Base-by-base conservation (phyloP, 2,329 filamentous ascomycete genomes). In the Ceratocystis diversiconidia region DNA sequence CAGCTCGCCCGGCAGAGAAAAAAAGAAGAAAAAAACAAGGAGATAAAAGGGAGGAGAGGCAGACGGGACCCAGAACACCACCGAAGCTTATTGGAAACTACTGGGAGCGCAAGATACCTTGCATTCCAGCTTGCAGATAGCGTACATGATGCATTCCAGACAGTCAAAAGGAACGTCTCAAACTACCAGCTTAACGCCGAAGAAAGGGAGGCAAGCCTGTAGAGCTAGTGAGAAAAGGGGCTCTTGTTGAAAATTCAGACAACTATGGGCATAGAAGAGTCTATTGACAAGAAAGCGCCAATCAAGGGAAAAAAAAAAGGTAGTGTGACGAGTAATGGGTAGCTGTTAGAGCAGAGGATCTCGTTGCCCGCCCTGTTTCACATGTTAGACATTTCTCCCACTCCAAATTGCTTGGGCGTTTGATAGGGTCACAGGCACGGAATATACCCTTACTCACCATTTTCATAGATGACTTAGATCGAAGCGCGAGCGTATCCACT, bases 401-500 rank as follows among this genome's bases (percentile, higher is more conserved):
- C 36, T 10, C 36, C 12, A 41, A 12, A 41, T 12, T 12, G 12
- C 12, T 41, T 41, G 36, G 36, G 36, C 36, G 36, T 41, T 41
- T 41, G 12, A 41, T 41, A 41, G 36, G 36, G 36, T 4, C 36
- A 41, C 12, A 15, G 36, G 3, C 36, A 41, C 3, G 12, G 12
- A 12, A 41, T 10, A 12, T 41, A 41, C 12, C 36, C 36, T 41
- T 41, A 41, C 28, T 57, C 52, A 28, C 25, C 5, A 41, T 62
- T 22, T 25, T 60, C 19, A 59, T 28, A 64, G 48, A 62, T 65
- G 62, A 5, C 55, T 61, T 48, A 59, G 61, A 30, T 65, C 69
- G 61, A 76, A 67, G 17, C 76, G 72, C 48, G 72, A 75, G 66
- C 79, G 74, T 48, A 82, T 78, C 78, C 79, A 82, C 70, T 82